Evolutionary conservation across 108 stramenopile species (phyloP).

Genomic region (Bacterosira constricta): DNA sequence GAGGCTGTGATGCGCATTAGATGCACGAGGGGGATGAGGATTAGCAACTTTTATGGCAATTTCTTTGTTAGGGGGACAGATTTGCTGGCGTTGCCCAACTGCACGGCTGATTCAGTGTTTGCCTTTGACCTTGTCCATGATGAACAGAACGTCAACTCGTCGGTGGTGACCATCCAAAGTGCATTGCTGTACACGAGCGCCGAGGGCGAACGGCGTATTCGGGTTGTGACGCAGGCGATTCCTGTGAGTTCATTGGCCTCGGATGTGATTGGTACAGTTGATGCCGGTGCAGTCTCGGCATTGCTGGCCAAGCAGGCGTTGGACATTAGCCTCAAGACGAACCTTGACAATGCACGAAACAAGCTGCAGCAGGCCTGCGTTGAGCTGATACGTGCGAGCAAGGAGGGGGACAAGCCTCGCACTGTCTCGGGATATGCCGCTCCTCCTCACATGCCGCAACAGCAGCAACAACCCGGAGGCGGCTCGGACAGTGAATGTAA

Average conservation of each 20-base stretch:
- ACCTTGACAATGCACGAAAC: conserved; percentile 90
- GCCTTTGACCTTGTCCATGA: conserved; percentile 94
- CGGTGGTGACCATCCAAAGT: conserved; percentile 90
- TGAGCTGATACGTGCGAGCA: conserved; percentile 73
- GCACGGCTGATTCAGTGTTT: conserved; percentile 91
- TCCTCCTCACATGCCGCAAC: conserved; percentile 46
- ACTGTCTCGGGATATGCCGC: conserved; percentile 75
- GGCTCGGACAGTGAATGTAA: conserved; percentile 27
- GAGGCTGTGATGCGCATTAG: conserved; percentile 98
- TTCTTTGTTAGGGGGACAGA: conserved; percentile 97
- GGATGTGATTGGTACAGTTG: conserved; percentile 83
- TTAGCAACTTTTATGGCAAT: conserved; percentile 96
- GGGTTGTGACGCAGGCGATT: conserved; percentile 94
- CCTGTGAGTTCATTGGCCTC: conserved; percentile 77
- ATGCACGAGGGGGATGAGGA: conserved; percentile 93
- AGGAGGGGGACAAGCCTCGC: conserved; percentile 68
- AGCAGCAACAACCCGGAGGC: conserved; percentile 47
- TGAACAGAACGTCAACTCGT: conserved; percentile 82
- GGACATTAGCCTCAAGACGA: conserved; percentile 86
- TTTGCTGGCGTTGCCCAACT: conserved; percentile 96
- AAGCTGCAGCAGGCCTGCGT: conserved; percentile 85
- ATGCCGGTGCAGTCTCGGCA: conserved; percentile 79
- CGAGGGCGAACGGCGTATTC: conserved; percentile 95
- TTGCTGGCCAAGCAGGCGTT: conserved; percentile 92
- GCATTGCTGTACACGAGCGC: conserved; percentile 97